Evolutionary conservation across 2,329 filamentous ascomycete genomes (phyloP), one percentile per base, ranked within the genome.

Genomic region (Dryadomyces quercus-mongolicae): DNA sequence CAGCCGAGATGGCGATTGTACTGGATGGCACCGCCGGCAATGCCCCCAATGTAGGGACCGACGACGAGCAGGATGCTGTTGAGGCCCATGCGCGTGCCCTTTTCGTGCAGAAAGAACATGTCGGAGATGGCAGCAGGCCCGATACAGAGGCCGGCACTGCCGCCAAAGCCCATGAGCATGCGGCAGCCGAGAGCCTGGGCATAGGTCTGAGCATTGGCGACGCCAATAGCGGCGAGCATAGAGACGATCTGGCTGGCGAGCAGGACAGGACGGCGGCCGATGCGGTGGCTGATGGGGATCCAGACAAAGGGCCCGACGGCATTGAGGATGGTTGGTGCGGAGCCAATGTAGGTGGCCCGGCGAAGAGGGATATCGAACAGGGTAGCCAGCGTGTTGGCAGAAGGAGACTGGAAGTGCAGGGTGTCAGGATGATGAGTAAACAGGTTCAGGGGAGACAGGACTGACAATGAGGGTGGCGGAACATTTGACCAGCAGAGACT

Each of bases 181-280:
- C 45, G 45, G 22, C 45, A 47, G 18, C 45, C 45, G 8, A 47
- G 45, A 15, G 45, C 45, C 45, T 47, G 45, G 45, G 45, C 22
- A 36, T 56, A 60, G 22, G 57, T 53, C 44, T 53, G 18, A 18
- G 57, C 25, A 12, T 52, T 47, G n/a, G 54, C 57, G 8, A 60
- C 58, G 21, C 53, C 57, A 34, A 58, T 55, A 20, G 55, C 57
- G 7, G 48, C 53, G 7, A 57, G n/a, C 4, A 60, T 42, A 8
- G 58, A 53, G 34, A 60, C 52, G 50, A 60, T 21, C 22, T 53
- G 51, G 44, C 57, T 53, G 21, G 54, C 21, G n/a, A 60, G 54
- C 20, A 60, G 55, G 13, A 60, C 55, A 15, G 58, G 58, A n/a
- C 58, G 57, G n/a, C 58, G 57, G 18, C 58, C 58, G 16, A 60